A percentile compares a stretch with the other conserved stretches of the same genome.
Conservation (phyloP, 495 filamentous ascomycete genomes). For the Letharia lupina region DNA sequence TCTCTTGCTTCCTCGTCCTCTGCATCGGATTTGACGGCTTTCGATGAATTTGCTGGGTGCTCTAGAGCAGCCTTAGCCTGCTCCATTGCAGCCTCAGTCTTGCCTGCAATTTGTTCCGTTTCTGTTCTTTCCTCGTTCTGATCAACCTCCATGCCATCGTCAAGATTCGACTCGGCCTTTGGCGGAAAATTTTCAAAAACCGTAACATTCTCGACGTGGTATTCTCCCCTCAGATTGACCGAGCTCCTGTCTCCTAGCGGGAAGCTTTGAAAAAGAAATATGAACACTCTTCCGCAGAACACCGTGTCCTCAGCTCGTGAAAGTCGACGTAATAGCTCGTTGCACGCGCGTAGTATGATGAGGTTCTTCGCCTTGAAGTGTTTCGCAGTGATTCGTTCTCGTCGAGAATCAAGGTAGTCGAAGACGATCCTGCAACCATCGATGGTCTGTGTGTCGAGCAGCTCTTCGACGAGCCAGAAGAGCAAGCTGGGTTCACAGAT, state of each 20-base stretch:
- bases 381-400: conserved; percentile 78
- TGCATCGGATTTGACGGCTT: conserved; percentile 45
- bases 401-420: conserved; percentile 85
- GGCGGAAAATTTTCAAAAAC: conserved; percentile 53
- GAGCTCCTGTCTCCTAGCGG: conserved; percentile 92
- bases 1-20: conserved; percentile 34
- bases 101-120: conserved; percentile 18
- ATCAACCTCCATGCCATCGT: conserved; percentile 50
- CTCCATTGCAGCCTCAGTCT: conserved; percentile 25
- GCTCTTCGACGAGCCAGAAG: conserved; percentile 86
- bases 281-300: conserved; percentile 93
- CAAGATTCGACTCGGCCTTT: conserved; percentile 16
- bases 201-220: conserved; percentile 91
- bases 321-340: conserved; percentile 83
- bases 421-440: conserved; percentile 83
- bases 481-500: conserved; percentile 77
- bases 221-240: conserved; percentile 93
- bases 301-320: conserved; percentile 93
- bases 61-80: conserved; percentile 33
- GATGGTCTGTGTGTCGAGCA: conserved; percentile 92
- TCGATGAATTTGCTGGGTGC: conserved; percentile 25
- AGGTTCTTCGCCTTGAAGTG: conserved; percentile 78
- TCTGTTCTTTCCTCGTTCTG: conserved; percentile 25
- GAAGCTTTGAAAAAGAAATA: conserved; percentile 96
- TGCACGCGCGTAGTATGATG: conserved; percentile 84